Evolutionary conservation across 2,329 filamentous ascomycete genomes (phyloP).

Genomic region (Xylaria sp.): DNA sequence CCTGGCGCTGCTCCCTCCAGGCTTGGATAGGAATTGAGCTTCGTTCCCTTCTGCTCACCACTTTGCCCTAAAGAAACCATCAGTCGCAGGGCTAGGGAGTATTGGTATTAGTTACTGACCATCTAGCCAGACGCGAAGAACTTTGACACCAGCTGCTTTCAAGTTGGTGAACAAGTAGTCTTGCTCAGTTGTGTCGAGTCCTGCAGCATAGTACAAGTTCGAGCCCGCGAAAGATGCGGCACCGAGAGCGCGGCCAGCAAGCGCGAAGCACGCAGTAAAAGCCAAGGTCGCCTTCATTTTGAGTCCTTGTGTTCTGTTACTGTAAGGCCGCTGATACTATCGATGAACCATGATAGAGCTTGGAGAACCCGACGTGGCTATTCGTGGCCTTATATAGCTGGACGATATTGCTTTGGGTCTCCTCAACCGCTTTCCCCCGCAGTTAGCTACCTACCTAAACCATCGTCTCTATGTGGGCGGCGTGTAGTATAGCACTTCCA

Average conservation of each 20-base stretch:
- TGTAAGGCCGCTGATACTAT: background rate
- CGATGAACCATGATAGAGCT: background rate
- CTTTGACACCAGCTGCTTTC: constrained; percentile 15
- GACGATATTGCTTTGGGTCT: background rate
- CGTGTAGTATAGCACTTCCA: background rate
- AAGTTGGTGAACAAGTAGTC: constrained; percentile 19
- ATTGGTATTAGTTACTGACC: background rate
- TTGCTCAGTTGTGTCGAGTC: constrained; percentile 11
- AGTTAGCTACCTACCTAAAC: background rate
- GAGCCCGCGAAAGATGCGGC: constrained; percentile 20
- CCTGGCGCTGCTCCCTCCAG: constrained; percentile 13
- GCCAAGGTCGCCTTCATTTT: constrained; percentile 9
- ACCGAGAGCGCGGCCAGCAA: constrained; percentile 15
- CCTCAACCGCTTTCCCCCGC: background rate
- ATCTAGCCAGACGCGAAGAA: constrained; percentile 23
- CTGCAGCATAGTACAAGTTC: constrained; percentile 18
- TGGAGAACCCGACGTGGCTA: constrained; percentile 9
- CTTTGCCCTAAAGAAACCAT: constrained; percentile 6
- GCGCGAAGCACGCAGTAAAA: constrained; percentile 13
- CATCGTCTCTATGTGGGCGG: background rate
- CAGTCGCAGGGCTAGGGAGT: background rate
- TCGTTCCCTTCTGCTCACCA: constrained; percentile 6
- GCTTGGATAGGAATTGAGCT: background rate
- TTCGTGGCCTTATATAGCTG: constrained; percentile 4
- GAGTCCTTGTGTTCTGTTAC: background rate